Evolutionary conservation across 2,329 filamentous ascomycete genomes (phyloP), one percentile per base, ranked within the genome.

Genomic region (Colletotrichum chrysophilum): DNA sequence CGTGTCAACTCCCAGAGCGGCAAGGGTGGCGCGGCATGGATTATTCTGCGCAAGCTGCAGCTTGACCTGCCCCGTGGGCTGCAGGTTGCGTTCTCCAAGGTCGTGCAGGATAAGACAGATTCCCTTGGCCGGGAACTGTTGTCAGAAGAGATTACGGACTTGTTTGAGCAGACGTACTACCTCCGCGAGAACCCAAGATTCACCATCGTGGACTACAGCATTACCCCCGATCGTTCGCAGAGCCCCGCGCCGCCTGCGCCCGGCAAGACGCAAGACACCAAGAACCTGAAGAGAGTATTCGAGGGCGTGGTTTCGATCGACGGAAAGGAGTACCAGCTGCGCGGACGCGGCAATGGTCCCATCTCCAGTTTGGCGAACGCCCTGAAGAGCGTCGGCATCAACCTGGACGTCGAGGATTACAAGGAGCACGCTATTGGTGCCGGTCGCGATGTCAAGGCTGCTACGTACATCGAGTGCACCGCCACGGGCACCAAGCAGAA

Each of bases 1-100:
- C 94, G 96, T 76, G 96, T 98, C 90, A 99, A 98, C 89, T 98
- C 95, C 21, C 96, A 98, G 84, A 95, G 93, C 80, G 96, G 96
- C 78, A 98, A 99, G 88, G 96, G 96, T 77, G 97, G 97, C 80
- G 93, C 95, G 76, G 96, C 96, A 66, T 98, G 95, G 95, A 94
- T 98, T 82, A 96, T 98, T 83, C 93, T 96, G 83, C 93, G 94
- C 80, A 94, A 95, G 81, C 92, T 98, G 77, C 92, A 97, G 82
- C 94, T 98, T 81, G 97, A 98, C 84, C 91, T 98, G 67, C 97
- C 97, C 18, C 95, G 97, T 77, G 96, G 96, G 69, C 91, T 98
- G 67, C 96, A 98, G 86, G 91, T 98, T 78, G 96, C 95, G 65
- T 98, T 98, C 85, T 95, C 94, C 84, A 94, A 92, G 83, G 90